Base-by-base conservation (phyloP, 176 grass and related monocot species). In the Leersia perrieri region DNA sequence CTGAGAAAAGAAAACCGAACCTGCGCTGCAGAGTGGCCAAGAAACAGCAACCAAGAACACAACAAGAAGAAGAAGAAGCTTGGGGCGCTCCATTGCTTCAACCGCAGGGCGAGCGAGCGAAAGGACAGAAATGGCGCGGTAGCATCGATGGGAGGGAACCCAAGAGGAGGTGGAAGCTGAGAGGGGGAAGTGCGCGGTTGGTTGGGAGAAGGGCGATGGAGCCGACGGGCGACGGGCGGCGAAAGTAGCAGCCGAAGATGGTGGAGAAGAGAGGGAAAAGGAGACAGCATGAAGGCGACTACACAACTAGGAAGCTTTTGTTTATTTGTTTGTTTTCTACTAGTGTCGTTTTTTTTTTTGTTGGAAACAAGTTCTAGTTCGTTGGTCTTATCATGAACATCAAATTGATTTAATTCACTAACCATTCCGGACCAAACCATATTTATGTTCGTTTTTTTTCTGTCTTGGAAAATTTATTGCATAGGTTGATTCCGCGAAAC, bases 251-350 rank as follows among this genome's bases (percentile, higher is more conserved):
- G 51, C 76, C 70, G 76, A 74, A 74, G 82, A 34, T 79, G 74
- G 68, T 63, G 70, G 63, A 33, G 39, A 35, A 7, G 61, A 62
- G 72, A 70, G 32, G 35, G 71, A 85, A 85, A 82, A 63, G 76
- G 87, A 55, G 51, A 64, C 70, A 33, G 80, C 80, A 83, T 69
- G 80, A 83, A 80, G 84, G 70, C 80, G 89, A 87, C 89, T 35
- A 33, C 84, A 84, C 70, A 74, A 66, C 80, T 53, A 30, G 72
- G 53, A 77, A 44, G 42, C 38, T 70, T 83, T 81, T 71, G 9
- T 60, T 57, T 22, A 33, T 41, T 66, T 53, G 58, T 63, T 63
- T 31, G 32, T 60, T 1, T 41, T n/a, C n/a, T n/a, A n/a, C n/a
- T n/a, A n/a, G n/a, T n/a, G n/a, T n/a, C n/a, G n/a, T n/a, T n/a